Conservation (phyloP, 129 eudicot species). For the Ambrosia trifida region DNA sequence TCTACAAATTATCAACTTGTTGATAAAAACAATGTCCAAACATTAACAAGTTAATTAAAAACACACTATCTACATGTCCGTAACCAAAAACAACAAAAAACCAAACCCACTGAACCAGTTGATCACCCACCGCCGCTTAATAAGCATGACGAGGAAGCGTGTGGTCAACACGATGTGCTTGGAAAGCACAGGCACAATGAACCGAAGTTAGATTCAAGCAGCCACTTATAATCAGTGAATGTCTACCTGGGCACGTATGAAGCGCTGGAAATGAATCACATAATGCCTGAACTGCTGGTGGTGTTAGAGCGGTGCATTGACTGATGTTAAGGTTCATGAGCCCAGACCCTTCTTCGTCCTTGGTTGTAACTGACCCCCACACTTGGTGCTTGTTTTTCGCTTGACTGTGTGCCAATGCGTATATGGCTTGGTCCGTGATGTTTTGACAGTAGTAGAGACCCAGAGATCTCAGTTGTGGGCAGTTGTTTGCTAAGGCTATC, state of each 20-base stretch:
- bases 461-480: slow-evolving; percentile 72
- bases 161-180: slow-evolving; percentile 55
- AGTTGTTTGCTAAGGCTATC: slow-evolving; percentile 80
- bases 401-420: slow-evolving; percentile 73
- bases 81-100: neutral
- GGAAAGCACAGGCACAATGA: slow-evolving; percentile 76
- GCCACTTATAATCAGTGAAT: slow-evolving; percentile 88
- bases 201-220: slow-evolving; percentile 85
- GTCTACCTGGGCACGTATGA: slow-evolving; percentile 89
- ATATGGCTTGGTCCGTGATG: slow-evolving; percentile 84
- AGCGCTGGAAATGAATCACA: slow-evolving; percentile 88
- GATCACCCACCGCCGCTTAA: slow-evolving; percentile 21
- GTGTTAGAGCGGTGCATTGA: slow-evolving; percentile 94
- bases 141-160: slow-evolving; percentile 55
- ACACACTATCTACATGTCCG: neutral
- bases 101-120: neutral
- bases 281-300: slow-evolving; percentile 94
- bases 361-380: slow-evolving; percentile 59
- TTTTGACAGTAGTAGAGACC: slow-evolving; percentile 90
- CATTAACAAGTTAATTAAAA: slow-evolving; percentile 17
- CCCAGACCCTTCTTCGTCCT: slow-evolving; percentile 35
- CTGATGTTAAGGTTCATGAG: slow-evolving; percentile 83
- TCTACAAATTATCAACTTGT: no score
- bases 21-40: slow-evolving; percentile 18
- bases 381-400: slow-evolving; percentile 57